Percentiles rank a stretch among this genome's conserved stretches.
Conservation (phyloP, 495 filamentous ascomycete genomes). For the Staphylotrichum tortipilum region DNA sequence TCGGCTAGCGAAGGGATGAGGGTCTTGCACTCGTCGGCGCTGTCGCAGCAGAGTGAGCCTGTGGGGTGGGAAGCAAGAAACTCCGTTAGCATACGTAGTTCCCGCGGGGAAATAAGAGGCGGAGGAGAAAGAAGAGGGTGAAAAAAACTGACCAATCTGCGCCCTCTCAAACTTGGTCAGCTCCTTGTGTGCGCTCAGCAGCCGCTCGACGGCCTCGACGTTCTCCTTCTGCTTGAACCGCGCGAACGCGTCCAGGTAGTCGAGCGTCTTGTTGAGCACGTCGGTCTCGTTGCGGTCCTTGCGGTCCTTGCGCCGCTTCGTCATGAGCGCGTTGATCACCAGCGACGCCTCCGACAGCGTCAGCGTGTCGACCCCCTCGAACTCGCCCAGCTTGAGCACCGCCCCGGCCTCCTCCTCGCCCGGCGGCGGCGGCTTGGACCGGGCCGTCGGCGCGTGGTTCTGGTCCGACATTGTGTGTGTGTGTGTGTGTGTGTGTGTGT, state of each 20-base stretch:
- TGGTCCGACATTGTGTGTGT: slow-evolving; percentile 25
- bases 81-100: not conserved
- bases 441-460: slow-evolving; percentile 48
- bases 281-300: slow-evolving; percentile 61
- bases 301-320: slow-evolving; percentile 56
- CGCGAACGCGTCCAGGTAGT: slow-evolving; percentile 87
- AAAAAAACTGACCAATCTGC: slow-evolving; percentile 66
- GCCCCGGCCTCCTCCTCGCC: slow-evolving; percentile 83
- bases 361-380: slow-evolving; percentile 77
- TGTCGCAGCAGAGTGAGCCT: slow-evolving; percentile 89
- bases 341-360: slow-evolving; percentile 86
- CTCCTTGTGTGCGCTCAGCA: slow-evolving; percentile 66
- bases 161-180: slow-evolving; percentile 86
- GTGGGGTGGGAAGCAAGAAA: not conserved
- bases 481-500: not conserved
- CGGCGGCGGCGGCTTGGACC: slow-evolving; percentile 60
- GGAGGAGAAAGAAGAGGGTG: not conserved
- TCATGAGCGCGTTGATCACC: slow-evolving; percentile 77
- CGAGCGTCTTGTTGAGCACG: slow-evolving; percentile 73
- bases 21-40: slow-evolving; percentile 89
- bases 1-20: slow-evolving; percentile 81
- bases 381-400: slow-evolving; percentile 81
- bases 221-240: slow-evolving; percentile 92
- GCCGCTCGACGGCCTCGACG: slow-evolving; percentile 79
- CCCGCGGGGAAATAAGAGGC: no score